Evolutionary conservation across 2,329 filamentous ascomycete species (phyloP).

Genomic region (Sarocladiaceae sp.): DNA sequence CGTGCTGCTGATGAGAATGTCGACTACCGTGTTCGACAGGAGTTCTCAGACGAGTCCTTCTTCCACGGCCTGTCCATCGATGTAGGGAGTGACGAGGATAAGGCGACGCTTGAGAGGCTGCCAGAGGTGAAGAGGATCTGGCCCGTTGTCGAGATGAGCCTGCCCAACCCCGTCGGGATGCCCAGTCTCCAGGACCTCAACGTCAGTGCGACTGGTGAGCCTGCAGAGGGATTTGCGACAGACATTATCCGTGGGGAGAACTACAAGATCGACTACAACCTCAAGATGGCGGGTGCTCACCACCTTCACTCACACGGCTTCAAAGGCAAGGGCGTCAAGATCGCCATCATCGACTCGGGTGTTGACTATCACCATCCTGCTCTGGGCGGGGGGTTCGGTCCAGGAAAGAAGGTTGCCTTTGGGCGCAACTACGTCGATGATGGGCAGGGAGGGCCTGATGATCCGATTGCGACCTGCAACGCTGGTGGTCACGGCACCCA

Average conservation of each 20-base stretch:
- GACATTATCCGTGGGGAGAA: conserved; percentile 9
- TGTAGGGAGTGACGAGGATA: conserved; percentile 2
- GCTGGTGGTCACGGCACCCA: conserved; percentile 34
- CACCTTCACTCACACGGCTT: conserved; percentile 17
- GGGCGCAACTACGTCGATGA: conserved; percentile 15
- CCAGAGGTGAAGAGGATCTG: conserved; percentile 11
- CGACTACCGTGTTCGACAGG: conserved; percentile 9
- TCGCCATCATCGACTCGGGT: conserved; percentile 20
- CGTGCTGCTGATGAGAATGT: conserved; percentile 11
- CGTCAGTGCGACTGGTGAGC: not conserved
- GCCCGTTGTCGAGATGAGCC: conserved; percentile 7
- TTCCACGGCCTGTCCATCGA: conserved; percentile 11
- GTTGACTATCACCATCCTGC: conserved; percentile 17
- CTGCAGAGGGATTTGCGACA: conserved; percentile 2
- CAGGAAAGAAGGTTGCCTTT: conserved; percentile 16
- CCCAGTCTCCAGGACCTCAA: not conserved
- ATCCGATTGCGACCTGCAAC: conserved; percentile 14
- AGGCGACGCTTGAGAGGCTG: conserved; percentile 6
- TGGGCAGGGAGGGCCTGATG: conserved; percentile 10
- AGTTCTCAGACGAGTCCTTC: conserved; percentile 10
- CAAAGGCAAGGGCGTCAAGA: conserved; percentile 16
- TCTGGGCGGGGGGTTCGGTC: conserved; percentile 16
- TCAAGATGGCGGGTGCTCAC: conserved; percentile 17
- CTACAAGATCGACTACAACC: conserved; percentile 11
- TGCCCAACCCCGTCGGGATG: conserved; percentile 9